Conservation (phyloP, 805 yeast genomes). For the Ogataea thermomethanolica region DNA sequence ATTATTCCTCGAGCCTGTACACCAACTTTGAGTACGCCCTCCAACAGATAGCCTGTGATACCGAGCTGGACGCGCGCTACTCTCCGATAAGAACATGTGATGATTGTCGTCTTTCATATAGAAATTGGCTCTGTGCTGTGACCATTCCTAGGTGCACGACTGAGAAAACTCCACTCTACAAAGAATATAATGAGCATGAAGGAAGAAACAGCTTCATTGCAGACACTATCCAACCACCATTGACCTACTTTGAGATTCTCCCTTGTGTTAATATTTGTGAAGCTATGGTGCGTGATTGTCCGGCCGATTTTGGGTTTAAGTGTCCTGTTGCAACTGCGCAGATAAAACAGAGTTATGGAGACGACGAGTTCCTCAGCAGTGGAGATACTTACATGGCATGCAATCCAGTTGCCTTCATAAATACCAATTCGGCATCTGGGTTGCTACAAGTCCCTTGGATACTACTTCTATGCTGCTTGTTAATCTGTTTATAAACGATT, state of each 20-base stretch:
- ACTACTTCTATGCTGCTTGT: constrained; percentile 2
- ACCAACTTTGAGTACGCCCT: constrained; percentile 70
- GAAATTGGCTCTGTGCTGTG: constrained; percentile 86
- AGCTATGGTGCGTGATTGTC: constrained; percentile 78
- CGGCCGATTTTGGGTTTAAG: constrained; percentile 64
- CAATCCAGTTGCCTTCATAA: constrained; percentile 25
- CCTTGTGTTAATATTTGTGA: constrained; percentile 86
- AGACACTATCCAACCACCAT: constrained; percentile 48
- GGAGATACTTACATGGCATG: constrained; percentile 34
- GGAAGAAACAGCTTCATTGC: constrained; percentile 64
- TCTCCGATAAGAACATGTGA: constrained; percentile 74
- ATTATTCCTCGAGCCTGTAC: constrained; percentile 52
- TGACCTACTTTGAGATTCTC: constrained; percentile 67
- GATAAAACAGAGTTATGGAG: constrained; percentile 38
- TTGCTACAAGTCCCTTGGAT: constrained; percentile 3
- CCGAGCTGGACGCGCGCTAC: constrained; percentile 58
- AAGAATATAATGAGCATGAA: constrained; percentile 41
- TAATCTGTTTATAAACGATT: constrained; percentile 1
- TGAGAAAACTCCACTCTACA: constrained; percentile 40
- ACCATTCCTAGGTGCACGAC: constrained; percentile 84
- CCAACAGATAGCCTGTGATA: constrained; percentile 73
- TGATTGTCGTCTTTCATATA: constrained; percentile 69
- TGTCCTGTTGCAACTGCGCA: constrained; percentile 56
- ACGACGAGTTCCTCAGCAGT: constrained; percentile 35
- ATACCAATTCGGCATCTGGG: constrained; percentile 5